These are phyloP conservation scores for Blastobotrys peoriensis DNA, from an alignment of 805 yeast genomes.

Conservation along the genomic window DNA sequence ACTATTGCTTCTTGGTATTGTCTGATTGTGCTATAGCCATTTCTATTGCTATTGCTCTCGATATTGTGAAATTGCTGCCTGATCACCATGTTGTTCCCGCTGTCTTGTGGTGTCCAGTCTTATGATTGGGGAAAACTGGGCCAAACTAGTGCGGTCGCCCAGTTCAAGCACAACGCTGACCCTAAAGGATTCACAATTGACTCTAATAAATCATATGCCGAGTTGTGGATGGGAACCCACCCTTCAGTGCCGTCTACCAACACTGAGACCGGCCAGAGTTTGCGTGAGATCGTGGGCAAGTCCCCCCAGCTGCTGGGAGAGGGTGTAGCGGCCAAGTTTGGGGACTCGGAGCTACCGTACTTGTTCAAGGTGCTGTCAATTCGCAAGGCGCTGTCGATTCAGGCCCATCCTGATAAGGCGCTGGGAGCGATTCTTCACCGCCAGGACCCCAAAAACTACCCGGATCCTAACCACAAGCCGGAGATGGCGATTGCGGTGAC, in stretches of 20 bases:
- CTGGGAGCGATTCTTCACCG: constrained; percentile 72
- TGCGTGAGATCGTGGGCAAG: constrained; percentile 60
- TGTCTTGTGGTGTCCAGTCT: constrained; percentile 55
- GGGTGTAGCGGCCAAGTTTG: constrained; percentile 57
- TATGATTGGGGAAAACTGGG: constrained; percentile 91
- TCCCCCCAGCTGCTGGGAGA: constrained; percentile 51
- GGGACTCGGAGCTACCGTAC: constrained; percentile 76
- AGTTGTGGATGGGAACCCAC: constrained; percentile 99
- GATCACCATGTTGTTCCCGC: background rate
- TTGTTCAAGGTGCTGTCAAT: constrained; percentile 91
- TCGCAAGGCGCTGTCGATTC: constrained; percentile 87
- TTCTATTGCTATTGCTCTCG: too few relatives aligned
- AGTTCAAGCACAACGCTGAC: constrained; percentile 68
- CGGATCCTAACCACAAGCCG: constrained; percentile 98
- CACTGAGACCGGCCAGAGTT: constrained; percentile 47
- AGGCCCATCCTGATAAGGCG: constrained; percentile 94
- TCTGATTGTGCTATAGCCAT: too few relatives aligned
- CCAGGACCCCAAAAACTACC: constrained; percentile 87
- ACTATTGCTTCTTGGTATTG: too few relatives aligned
- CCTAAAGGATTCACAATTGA: constrained; percentile 50
- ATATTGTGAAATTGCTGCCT: too few relatives aligned
- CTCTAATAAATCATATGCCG: constrained; percentile 85
- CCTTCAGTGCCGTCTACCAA: constrained; percentile 78
- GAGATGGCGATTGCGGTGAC: constrained; percentile 99
- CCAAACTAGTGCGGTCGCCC: constrained; percentile 79